Evolutionary conservation across 2,329 filamentous ascomycete genomes (phyloP).

Genomic region (Colletotrichum higginsianum): DNA sequence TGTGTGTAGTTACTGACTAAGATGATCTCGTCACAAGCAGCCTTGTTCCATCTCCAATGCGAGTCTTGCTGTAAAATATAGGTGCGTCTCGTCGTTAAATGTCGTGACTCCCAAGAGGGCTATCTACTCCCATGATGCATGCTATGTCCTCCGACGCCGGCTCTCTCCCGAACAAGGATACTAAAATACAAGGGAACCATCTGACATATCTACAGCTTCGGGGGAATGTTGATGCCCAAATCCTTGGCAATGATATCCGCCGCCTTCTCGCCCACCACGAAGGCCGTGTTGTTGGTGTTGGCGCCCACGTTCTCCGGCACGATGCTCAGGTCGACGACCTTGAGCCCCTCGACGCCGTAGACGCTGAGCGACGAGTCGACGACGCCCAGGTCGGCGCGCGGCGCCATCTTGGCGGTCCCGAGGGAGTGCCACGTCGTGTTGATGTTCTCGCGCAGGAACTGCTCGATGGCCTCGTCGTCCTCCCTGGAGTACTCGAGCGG

Average conservation of each 20-base stretch:
- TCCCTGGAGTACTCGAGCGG: constrained; percentile 65
- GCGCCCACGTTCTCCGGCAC: constrained; percentile 58
- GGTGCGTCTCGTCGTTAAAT: too few species aligned
- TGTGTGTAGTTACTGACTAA: too few species aligned
- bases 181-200: too few species aligned
- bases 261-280: constrained; percentile 64
- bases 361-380: constrained; percentile 59
- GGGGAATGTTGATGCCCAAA: constrained; percentile 44
- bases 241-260: constrained; percentile 59
- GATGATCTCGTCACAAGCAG: too few species aligned
- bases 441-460: constrained; percentile 58
- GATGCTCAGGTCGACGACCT: constrained; percentile 58
- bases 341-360: constrained; percentile 58
- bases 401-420: constrained; percentile 63
- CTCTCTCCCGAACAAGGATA: too few species aligned
- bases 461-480: constrained; percentile 65
- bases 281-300: constrained; percentile 65
- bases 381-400: constrained; percentile 57
- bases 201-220: constrained; percentile 10
- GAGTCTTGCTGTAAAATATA: too few species aligned
- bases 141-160: too few species aligned
- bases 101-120: too few species aligned
- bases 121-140: too few species aligned
- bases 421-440: constrained; percentile 63
- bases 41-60: too few species aligned